Evolutionary conservation across 1,139 yeast genomes (phyloP), one percentile per base, ranked within the genome.

Genomic region (Candida labiduridarum): DNA sequence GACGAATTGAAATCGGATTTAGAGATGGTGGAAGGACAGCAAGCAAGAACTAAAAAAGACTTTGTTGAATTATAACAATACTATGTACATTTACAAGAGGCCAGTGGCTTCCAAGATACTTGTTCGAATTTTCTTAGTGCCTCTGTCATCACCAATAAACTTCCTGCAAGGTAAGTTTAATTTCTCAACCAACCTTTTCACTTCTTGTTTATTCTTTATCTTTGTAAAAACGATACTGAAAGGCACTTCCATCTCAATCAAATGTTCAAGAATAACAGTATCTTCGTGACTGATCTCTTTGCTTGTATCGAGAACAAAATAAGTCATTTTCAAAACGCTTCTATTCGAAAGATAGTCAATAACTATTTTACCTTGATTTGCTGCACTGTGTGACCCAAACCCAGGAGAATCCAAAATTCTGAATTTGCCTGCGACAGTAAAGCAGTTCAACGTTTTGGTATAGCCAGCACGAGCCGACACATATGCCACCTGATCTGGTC

Each of bases 351-450:
- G 66, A 60, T 89, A 90, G 38, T 83, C 81, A 56, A 83, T 62
- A 0, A 87, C 87, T 44, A 85, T 74, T 47, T 79, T 68, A 1
- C 97, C 97, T 62, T 90, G 96, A 54, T 73, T 68, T n/a, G 61
- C 63, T 22, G 76, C 76, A 2, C 85, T 91, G 58, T 73, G 80
- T 22, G 67, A 73, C 2, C 97, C 97, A 62, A 90, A 90, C 0
- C 97, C 97, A 0, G 97, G 97, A 36, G 90, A 82, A 63, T 90
- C 97, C 1, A 90, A 79, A 7, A 90, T 61, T 51, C 90, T 71
- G 44, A 90, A 72, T 52, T 78, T 73, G 45, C 82, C 79, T 1
- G 87, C 87, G 16, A 89, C 68, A 50, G 83, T 86, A 67, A 78
- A 90, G 56, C 89, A 84, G 60, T 87, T 88, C 61, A 90, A 68